These are phyloP conservation scores for Candida saitoana DNA, from an alignment of 805 yeast species.

Conservation along the genomic window DNA sequence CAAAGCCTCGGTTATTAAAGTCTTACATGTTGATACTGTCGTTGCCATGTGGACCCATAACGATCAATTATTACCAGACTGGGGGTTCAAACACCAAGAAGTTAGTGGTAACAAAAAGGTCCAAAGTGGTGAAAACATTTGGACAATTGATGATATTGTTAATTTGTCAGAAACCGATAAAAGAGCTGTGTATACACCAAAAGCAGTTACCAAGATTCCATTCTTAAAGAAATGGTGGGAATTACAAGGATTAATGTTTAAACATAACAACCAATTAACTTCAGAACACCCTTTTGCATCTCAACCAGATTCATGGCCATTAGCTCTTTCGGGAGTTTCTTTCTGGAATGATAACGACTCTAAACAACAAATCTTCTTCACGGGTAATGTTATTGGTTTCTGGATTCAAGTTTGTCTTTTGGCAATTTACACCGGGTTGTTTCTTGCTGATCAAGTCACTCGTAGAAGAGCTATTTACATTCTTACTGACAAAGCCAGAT, in stretches of 20 bases:
- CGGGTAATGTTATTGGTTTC: slow-evolving; percentile 90
- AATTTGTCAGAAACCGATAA: slow-evolving; percentile 50
- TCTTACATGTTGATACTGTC: slow-evolving; percentile 79
- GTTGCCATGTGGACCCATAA: slow-evolving; percentile 94
- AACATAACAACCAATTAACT: slow-evolving; percentile 81
- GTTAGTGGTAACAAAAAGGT: slow-evolving; percentile 90
- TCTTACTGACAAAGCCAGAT: slow-evolving; percentile 57
- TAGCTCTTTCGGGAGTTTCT: slow-evolving; percentile 84
- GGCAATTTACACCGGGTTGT: slow-evolving; percentile 57
- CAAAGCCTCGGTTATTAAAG: slow-evolving; percentile 60
- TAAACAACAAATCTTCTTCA: slow-evolving; percentile 76
- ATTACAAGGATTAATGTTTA: slow-evolving; percentile 83
- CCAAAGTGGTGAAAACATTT: slow-evolving; percentile 60
- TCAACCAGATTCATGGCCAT: slow-evolving; percentile 88
- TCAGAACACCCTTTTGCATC: slow-evolving; percentile 95
- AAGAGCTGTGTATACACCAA: slow-evolving; percentile 64
- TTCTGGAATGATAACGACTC: slow-evolving; percentile 81
- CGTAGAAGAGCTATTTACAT: slow-evolving; percentile 65
- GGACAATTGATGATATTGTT: slow-evolving; percentile 72
- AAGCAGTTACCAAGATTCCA: slow-evolving; percentile 56
- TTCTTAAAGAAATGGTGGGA: slow-evolving; percentile 88
- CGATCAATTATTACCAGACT: slow-evolving; percentile 81
- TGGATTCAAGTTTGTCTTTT: slow-evolving; percentile 72
- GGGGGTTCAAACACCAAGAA: slow-evolving; percentile 92
- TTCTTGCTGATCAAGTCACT: slow-evolving; percentile 72